Conservation (phyloP, 176 grass and related monocot species). For the Pharus latifolius region DNA sequence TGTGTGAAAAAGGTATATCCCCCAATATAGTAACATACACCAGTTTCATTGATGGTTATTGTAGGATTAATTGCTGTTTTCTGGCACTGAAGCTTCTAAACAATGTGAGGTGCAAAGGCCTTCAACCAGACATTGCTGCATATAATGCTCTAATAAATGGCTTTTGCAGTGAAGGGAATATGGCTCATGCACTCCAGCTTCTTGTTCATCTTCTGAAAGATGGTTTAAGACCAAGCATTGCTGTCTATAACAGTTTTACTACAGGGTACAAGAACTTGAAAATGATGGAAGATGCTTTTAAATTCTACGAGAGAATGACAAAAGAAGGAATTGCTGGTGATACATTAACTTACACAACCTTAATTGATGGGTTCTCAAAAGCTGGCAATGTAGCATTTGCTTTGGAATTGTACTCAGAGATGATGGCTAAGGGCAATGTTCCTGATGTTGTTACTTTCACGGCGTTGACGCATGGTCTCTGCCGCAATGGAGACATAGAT, state of each 20-base stretch:
- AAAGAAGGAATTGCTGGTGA: slow-evolving; percentile 53
- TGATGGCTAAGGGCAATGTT: slow-evolving; percentile 54
- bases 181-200: slow-evolving; percentile 52
- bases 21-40: slow-evolving; percentile 70
- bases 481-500: slow-evolving; percentile 58
- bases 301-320: slow-evolving; percentile 54
- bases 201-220: slow-evolving; percentile 50
- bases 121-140: slow-evolving; percentile 36
- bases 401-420: slow-evolving; percentile 54
- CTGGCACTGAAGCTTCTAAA: slow-evolving; percentile 74
- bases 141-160: slow-evolving; percentile 51
- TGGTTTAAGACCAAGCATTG: slow-evolving; percentile 40
- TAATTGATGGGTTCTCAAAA: slow-evolving; percentile 84
- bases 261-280: slow-evolving; percentile 62
- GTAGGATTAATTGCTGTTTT: slow-evolving; percentile 48
- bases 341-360: slow-evolving; percentile 52
- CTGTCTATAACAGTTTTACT: slow-evolving; percentile 70
- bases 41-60: slow-evolving; percentile 74
- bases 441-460: slow-evolving; percentile 75
- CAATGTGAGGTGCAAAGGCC: slow-evolving; percentile 38
- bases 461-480: slow-evolving; percentile 54
- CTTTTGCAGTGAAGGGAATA: slow-evolving; percentile 64
- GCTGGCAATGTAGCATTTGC: slow-evolving; percentile 49
- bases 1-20: slow-evolving; percentile 44
- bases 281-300: slow-evolving; percentile 50